A percentile compares a stretch with the other conserved stretches of the same genome.
These are phyloP conservation scores for Calonectria montana DNA, from an alignment of 2,329 filamentous ascomycete species.

Conservation along the genomic window DNA sequence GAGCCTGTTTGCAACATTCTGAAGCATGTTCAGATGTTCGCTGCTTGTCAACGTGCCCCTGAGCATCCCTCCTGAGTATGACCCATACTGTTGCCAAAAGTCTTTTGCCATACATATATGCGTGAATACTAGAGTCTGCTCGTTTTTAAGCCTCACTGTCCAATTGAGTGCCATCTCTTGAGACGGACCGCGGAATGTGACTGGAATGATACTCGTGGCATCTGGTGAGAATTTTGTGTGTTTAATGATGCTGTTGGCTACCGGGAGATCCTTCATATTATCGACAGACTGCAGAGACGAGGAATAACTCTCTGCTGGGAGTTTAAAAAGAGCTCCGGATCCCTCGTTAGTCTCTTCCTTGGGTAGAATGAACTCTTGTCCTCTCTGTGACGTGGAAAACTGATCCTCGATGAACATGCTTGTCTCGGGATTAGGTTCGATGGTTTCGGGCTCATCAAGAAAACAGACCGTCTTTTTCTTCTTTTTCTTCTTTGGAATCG, in stretches of 20 bases:
- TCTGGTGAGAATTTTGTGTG: constrained; percentile 32
- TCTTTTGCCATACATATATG: constrained; percentile 50
- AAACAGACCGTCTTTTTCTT: constrained; percentile 44
- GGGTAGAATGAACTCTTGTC: not conserved
- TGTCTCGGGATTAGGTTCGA: constrained; percentile 31
- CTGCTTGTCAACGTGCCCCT: constrained; percentile 35
- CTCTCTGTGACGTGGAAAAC: not conserved
- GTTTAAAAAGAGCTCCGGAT: not conserved
- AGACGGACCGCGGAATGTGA: constrained; percentile 25
- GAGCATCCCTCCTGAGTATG: constrained; percentile 31
- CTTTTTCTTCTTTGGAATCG: constrained; percentile 29
- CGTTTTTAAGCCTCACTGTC: constrained; percentile 40
- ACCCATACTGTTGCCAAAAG: constrained; percentile 37
- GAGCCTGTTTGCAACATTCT: constrained; percentile 49
- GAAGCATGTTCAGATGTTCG: constrained; percentile 33
- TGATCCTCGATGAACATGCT: constrained; percentile 39
- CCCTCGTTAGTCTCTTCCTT: not conserved
- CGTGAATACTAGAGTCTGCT: constrained; percentile 46
- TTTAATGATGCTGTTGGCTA: constrained; percentile 11
- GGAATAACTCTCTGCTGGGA: not conserved
- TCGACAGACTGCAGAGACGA: not conserved
- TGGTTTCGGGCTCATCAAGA: constrained; percentile 28
- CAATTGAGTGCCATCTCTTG: constrained; percentile 31
- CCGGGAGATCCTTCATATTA: not conserved
- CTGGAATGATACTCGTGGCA: constrained; percentile 16